These are phyloP conservation scores for Vitis rotundifolia DNA, from an alignment of 164 flowering plant species.

Conservation along the genomic window DNA sequence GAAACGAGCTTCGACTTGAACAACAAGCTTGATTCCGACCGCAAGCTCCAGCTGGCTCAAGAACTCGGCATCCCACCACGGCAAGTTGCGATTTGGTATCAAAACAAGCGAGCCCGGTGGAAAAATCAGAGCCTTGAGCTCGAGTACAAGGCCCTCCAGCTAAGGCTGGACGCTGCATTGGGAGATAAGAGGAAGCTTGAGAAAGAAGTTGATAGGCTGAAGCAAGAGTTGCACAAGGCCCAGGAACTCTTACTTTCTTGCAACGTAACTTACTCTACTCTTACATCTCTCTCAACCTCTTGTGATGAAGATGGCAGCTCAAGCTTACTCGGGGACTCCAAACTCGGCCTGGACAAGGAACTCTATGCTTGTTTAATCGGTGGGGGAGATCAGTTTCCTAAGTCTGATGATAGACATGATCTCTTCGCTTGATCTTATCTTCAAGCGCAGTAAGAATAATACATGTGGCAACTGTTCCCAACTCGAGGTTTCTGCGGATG, in stretches of 20 bases:
- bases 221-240: constrained; percentile 29
- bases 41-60: constrained; percentile 44
- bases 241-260: constrained; percentile 16
- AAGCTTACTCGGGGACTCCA: no score
- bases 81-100: constrained; percentile 58
- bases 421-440: no score
- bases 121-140: constrained; percentile 45
- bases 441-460: no score
- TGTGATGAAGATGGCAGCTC: constrained; percentile 27
- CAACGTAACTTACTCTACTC: constrained; percentile 1
- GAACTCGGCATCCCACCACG: constrained; percentile 44
- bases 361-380: constrained; percentile 33
- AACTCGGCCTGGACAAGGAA: constrained; percentile 11
- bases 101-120: constrained; percentile 55
- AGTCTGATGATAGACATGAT: no score
- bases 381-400: neutral
- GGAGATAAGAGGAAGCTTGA: constrained; percentile 37
- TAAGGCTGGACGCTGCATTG: constrained; percentile 23
- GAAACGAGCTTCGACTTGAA: constrained; percentile 38
- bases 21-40: constrained; percentile 44
- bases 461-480: no score
- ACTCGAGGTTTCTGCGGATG: no score
- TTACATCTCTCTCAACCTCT: constrained; percentile 8
- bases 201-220: constrained; percentile 33
- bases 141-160: constrained; percentile 25